Evolutionary conservation across 768 basidiomycete species (phyloP).

Genomic region (Agrocybe pediades): DNA sequence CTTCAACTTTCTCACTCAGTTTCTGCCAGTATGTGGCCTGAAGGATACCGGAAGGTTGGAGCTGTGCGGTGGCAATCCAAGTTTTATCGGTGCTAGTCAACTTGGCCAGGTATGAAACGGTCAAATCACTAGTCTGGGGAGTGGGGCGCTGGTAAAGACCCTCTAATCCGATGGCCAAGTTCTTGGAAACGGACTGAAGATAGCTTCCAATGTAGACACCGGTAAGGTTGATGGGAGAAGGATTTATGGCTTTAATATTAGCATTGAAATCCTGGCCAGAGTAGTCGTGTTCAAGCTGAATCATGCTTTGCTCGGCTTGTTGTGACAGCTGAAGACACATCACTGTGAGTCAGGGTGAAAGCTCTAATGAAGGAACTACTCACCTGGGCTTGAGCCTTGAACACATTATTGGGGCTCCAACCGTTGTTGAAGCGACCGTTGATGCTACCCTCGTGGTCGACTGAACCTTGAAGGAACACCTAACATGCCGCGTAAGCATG

Average conservation of each 20-base stretch:
- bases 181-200: constrained; percentile 90
- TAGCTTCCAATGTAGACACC: constrained; percentile 93
- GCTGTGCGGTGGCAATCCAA: constrained; percentile 93
- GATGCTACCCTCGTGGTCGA: constrained; percentile 93
- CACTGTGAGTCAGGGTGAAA: constrained; percentile 13
- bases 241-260: constrained; percentile 89
- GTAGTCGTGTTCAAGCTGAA: constrained; percentile 94
- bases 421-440: constrained; percentile 88
- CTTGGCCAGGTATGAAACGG: constrained; percentile 80
- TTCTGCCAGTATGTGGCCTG: constrained; percentile 98
- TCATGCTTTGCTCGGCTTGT: constrained; percentile 82
- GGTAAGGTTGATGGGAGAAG: constrained; percentile 81
- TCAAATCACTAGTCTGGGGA: constrained; percentile 68
- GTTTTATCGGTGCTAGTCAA: constrained; percentile 68
- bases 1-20: constrained; percentile 92
- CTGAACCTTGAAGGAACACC: constrained; percentile 90
- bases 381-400: constrained; percentile 90
- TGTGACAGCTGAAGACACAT: constrained; percentile 67
- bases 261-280: constrained; percentile 84
- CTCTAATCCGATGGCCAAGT: constrained; percentile 87
- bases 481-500: constrained; percentile 32
- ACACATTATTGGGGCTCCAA: constrained; percentile 75
- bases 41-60: constrained; percentile 80
- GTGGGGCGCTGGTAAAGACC: constrained; percentile 79
- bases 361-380: constrained; percentile 21